These are phyloP conservation scores for Heimioporus punctisporus DNA, from an alignment of 1,284 basidiomycete genomes.

Conservation along the genomic window DNA sequence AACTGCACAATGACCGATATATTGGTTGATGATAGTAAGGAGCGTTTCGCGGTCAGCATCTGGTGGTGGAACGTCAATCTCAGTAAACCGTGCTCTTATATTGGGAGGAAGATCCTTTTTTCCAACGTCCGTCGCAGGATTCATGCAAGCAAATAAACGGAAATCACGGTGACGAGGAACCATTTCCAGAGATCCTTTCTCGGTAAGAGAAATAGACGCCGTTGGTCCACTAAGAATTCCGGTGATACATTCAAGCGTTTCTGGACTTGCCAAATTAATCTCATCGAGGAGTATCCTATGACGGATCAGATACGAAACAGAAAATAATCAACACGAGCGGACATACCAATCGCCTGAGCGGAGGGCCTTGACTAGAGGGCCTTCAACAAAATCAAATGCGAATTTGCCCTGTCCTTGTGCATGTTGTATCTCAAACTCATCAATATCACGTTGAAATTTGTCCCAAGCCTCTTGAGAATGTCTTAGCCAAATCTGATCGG, in stretches of 20 bases:
- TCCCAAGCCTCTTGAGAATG: constrained; percentile 67
- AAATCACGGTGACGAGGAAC: constrained; percentile 95
- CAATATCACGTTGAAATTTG: constrained; percentile 72
- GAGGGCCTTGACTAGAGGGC: constrained; percentile 93
- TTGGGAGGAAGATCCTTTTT: constrained; percentile 96
- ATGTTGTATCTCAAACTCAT: constrained; percentile 87
- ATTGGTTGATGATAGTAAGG: constrained; percentile 86
- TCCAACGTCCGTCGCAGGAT: constrained; percentile 98
- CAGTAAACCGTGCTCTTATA: constrained; percentile 93
- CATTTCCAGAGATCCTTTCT: constrained; percentile 92
- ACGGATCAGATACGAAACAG: constrained; percentile 4
- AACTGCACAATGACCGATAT: constrained; percentile 84
- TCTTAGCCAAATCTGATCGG: constrained; percentile 47
- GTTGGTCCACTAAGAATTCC: constrained; percentile 85
- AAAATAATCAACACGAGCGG: too few species aligned
- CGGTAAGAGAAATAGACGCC: constrained; percentile 92
- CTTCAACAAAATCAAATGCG: constrained; percentile 96
- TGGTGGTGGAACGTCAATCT: constrained; percentile 94
- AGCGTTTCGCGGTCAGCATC: constrained; percentile 94
- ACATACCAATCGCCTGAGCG: constrained; percentile 89
- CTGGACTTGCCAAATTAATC: constrained; percentile 93
- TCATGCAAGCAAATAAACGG: constrained; percentile 99
- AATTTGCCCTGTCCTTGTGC: constrained; percentile 86
- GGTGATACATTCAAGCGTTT: constrained; percentile 94
- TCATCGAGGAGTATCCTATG: constrained; percentile 94